Evolutionary conservation across 768 basidiomycete genomes (phyloP).

Genomic region (Lactifluus hygrophoroides): DNA sequence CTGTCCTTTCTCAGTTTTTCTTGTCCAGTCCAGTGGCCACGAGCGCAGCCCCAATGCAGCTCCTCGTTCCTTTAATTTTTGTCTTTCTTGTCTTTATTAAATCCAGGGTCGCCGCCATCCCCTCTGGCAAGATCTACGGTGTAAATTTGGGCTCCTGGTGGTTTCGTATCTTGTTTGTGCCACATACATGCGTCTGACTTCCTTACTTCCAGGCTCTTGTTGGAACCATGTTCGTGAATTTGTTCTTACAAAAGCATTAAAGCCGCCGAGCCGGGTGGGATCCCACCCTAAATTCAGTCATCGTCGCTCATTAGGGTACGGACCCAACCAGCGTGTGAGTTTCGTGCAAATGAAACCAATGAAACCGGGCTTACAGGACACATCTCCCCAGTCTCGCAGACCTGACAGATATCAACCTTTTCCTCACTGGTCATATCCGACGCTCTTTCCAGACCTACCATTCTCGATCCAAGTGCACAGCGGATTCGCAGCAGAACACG

Average conservation of each 20-base stretch:
- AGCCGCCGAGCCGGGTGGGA: no score
- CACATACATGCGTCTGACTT: slow-evolving; percentile 1
- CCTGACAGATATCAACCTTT: slow-evolving; percentile 41
- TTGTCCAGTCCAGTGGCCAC: background rate
- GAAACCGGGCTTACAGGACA: background rate
- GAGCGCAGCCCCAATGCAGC: slow-evolving; percentile 2
- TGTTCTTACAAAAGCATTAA: slow-evolving; percentile 19
- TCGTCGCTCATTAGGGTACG: slow-evolving; percentile 58
- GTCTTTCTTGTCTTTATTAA: background rate
- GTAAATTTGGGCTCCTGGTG: slow-evolving; percentile 66
- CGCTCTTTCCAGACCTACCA: slow-evolving; percentile 48
- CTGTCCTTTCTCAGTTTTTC: no score
- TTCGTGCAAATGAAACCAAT: background rate
- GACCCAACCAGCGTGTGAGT: slow-evolving; percentile 46
- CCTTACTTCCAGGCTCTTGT: slow-evolving; percentile 46
- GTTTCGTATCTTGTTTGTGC: background rate
- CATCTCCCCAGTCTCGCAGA: background rate
- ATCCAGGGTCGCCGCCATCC: no score
- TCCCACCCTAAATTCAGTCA: slow-evolving; percentile 39
- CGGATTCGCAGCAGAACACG: slow-evolving; percentile 47
- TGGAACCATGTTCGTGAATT: slow-evolving; percentile 39
- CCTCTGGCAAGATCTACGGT: slow-evolving; percentile 50
- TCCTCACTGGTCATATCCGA: slow-evolving; percentile 29
- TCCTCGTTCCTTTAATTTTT: background rate
- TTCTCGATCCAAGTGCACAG: slow-evolving; percentile 38